Evolutionary conservation across 1,284 basidiomycete genomes (phyloP).

Genomic region (Microbotryum saponariae): DNA sequence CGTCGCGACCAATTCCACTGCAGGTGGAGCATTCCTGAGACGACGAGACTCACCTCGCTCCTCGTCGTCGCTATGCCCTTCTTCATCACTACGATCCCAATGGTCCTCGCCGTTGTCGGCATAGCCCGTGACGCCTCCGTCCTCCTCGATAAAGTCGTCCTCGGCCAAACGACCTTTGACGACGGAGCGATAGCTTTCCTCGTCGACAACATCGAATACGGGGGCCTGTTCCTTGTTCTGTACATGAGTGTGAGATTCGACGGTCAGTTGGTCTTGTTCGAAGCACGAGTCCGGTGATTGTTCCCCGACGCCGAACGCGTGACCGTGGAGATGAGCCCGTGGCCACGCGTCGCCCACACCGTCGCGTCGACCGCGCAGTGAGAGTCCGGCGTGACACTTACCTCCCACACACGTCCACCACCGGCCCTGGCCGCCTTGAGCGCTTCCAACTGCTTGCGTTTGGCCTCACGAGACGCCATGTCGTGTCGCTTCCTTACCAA

Average conservation of each 20-base stretch:
- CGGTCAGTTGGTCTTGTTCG: slow-evolving; percentile 4
- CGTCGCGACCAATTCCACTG: no score
- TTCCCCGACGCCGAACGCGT: slow-evolving; percentile 8
- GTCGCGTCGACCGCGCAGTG: slow-evolving; percentile 1
- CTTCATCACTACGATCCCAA: slow-evolving; percentile 52
- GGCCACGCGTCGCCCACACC: background rate
- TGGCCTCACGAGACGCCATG: slow-evolving; percentile 24
- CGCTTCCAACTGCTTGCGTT: slow-evolving; percentile 40
- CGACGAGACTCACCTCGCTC: slow-evolving; percentile 36
- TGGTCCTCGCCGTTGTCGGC: slow-evolving; percentile 95
- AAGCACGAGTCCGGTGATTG: slow-evolving; percentile 3
- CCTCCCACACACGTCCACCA: slow-evolving; percentile 47
- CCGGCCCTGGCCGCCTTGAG: slow-evolving; percentile 45
- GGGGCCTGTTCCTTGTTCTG: slow-evolving; percentile 55
- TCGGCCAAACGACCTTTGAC: slow-evolving; percentile 75
- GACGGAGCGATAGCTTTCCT: slow-evolving; percentile 80
- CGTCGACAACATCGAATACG: slow-evolving; percentile 87
- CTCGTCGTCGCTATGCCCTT: slow-evolving; percentile 44
- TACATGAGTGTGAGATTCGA: background rate
- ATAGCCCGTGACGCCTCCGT: slow-evolving; percentile 62
- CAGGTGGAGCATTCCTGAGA: background rate
- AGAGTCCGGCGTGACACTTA: slow-evolving; percentile 31
- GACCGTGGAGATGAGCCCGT: background rate
- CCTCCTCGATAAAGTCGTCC: slow-evolving; percentile 94
- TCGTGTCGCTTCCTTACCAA: no score